Conservation (phyloP, 768 basidiomycete species). For the Mycena crocata region DNA sequence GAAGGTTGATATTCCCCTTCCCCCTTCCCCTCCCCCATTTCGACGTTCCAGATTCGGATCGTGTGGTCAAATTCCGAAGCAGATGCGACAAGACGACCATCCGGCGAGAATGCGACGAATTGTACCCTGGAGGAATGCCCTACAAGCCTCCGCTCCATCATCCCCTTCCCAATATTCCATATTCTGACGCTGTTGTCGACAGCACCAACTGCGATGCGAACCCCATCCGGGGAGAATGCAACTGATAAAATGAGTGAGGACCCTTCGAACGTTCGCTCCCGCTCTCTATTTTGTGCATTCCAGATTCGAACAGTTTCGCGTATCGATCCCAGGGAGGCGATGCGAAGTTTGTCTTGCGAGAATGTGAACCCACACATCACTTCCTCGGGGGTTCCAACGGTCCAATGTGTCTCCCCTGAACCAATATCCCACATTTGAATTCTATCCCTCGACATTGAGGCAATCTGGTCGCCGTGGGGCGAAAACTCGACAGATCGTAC, state of each 20-base stretch:
- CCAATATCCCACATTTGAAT: not conserved
- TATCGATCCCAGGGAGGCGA: not conserved
- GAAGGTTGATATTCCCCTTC: not conserved
- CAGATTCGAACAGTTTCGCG: not conserved
- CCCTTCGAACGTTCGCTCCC: not conserved
- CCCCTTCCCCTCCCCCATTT: not conserved
- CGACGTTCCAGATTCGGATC: not conserved
- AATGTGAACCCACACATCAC: not conserved
- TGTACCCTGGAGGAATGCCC: not conserved
- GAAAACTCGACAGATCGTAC: not conserved
- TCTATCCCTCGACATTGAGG: not conserved
- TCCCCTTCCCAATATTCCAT: not conserved
- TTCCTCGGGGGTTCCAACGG: not conserved
- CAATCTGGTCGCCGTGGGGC: not conserved
- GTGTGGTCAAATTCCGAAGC: not conserved
- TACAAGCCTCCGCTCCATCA: not conserved
- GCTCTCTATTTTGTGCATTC: not conserved
- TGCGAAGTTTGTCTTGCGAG: not conserved
- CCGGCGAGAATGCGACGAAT: not conserved
- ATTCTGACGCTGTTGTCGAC: not conserved
- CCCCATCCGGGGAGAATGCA: not conserved
- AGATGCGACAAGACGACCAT: not conserved
- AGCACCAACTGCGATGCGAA: not conserved
- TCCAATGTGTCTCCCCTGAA: not conserved
- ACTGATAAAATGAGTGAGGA: not conserved